Evolutionary conservation across 2,329 filamentous ascomycete genomes (phyloP), one percentile per base, ranked within the genome.

Genomic region (Neofusicoccum umdonicola): DNA sequence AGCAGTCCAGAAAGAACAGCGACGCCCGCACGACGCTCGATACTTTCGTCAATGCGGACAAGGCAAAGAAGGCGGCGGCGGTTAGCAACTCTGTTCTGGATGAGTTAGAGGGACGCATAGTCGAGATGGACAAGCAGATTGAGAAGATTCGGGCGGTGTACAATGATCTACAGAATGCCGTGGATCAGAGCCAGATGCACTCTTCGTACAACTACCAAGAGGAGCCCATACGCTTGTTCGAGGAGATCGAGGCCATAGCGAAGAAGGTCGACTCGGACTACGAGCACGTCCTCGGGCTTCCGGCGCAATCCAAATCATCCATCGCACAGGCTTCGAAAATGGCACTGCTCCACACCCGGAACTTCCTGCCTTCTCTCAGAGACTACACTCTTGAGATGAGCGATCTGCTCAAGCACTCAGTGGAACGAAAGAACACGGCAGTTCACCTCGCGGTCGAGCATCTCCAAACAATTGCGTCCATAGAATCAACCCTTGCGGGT

Each of bases 221-320:
- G 56, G 90, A 93, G 68, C 84, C 90, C 4, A 77, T 81, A 22
- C 87, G 90, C 67, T 81, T 97, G 6, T 82, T 95, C 57, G 86
- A 92, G 67, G 95, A 98, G 74, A 92, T 98, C 48, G 89, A 94
- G 73, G 90, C 91, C 0, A 84, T 98, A 63, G 88, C 89, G 60
- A 92, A 88, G 71, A 97, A 97, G 78, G 90, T 99, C 57, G 88
- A 89, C 54, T 91, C 89, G 5, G 95, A 98, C 76, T 91, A 92
- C 72, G 89, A 93, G 69, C 89, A 91, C 68, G 87, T 92, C 11
- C 81, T 92, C 50, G 84, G 85, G 5, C 88, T 93, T 67, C 81
- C 87, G 1, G 86, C 87, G 68, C 88, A 88, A 45, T 81, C 88
- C n/a, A 89, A 88, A 69, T 84, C 27, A 31, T 31, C 85, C 4